These are phyloP conservation scores for Rusavskia elegans DNA, from an alignment of 495 filamentous ascomycete genomes.

Conservation along the genomic window DNA sequence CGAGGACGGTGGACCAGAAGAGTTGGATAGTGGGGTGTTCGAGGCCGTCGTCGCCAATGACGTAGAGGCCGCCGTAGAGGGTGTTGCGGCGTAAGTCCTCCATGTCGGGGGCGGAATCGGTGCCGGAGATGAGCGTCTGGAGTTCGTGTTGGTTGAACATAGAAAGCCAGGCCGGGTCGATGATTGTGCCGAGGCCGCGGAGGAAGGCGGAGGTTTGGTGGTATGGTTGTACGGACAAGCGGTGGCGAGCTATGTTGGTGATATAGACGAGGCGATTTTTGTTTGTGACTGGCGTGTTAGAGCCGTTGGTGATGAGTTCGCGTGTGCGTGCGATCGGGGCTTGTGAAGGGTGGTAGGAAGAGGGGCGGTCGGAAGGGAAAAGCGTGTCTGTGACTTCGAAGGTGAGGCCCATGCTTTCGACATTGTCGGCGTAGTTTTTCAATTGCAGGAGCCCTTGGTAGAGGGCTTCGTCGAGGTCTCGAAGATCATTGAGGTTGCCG, in stretches of 20 bases:
- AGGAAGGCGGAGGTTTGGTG: constrained; percentile 70
- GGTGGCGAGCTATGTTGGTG: constrained; percentile 72
- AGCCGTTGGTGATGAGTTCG: constrained; percentile 60
- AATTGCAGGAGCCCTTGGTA: constrained; percentile 81
- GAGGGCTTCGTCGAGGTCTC: constrained; percentile 81
- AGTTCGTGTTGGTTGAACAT: constrained; percentile 98
- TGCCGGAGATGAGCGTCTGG: constrained; percentile 81
- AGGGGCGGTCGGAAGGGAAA: constrained; percentile 25
- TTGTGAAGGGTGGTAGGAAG: not conserved
- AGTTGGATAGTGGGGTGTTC: constrained; percentile 73
- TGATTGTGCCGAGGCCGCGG: constrained; percentile 65
- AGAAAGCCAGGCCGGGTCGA: constrained; percentile 79
- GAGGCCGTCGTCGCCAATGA: constrained; percentile 66
- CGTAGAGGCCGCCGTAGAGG: constrained; percentile 72
- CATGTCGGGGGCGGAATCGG: constrained; percentile 70
- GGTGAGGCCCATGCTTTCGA: constrained; percentile 64
- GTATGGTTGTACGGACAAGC: constrained; percentile 61
- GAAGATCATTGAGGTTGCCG: constrained; percentile 81
- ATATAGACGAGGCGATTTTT: constrained; percentile 89
- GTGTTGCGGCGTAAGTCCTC: constrained; percentile 79
- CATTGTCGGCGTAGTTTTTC: constrained; percentile 77
- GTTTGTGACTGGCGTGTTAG: constrained; percentile 71
- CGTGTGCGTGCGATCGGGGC: constrained; percentile 28
- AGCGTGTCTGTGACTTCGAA: constrained; percentile 82
- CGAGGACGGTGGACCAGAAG: constrained; percentile 85